Evolutionary conservation across 306 rosid genomes (phyloP).

Genomic region (Astragalus glycyphyllos): DNA sequence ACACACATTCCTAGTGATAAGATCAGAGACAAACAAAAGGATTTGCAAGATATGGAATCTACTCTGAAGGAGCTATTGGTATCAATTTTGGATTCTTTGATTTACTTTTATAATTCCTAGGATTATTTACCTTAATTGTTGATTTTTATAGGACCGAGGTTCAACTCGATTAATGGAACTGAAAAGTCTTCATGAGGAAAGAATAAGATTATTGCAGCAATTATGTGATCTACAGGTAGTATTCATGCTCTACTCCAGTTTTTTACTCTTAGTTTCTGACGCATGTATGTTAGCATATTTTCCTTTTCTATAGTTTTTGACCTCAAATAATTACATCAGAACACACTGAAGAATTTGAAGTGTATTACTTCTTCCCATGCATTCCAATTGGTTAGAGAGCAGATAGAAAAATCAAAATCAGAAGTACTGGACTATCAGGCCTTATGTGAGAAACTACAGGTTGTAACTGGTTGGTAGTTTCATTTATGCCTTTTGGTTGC

Average conservation of each 20-base stretch:
- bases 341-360: constrained; percentile 73
- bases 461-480: constrained; percentile 92
- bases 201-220: constrained; percentile 73
- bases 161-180: constrained; percentile 66
- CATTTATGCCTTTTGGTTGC: constrained; percentile 51
- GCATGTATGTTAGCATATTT: constrained; percentile 9
- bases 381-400: constrained; percentile 75
- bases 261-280: constrained; percentile 23
- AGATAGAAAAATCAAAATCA: constrained; percentile 72
- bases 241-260: not conserved
- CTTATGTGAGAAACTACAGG: constrained; percentile 90
- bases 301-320: constrained; percentile 38
- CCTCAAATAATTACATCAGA: constrained; percentile 58
- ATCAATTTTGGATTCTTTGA: constrained; percentile 35
- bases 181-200: constrained; percentile 78
- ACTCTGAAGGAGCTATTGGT: constrained; percentile 81
- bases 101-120: constrained; percentile 27
- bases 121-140: constrained; percentile 35
- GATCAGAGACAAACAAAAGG: constrained; percentile 81
- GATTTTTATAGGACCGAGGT: constrained; percentile 69
- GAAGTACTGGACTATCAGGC: constrained; percentile 75
- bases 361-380: constrained; percentile 73
- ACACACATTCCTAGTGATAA: constrained; percentile 65
- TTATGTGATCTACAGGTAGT: constrained; percentile 67
- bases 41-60: constrained; percentile 87